Percentiles rank a stretch among this genome's conserved stretches.
phyloP scores from a whole-genome alignment of 2,329 filamentous ascomycete species.

The Diaporthe citri region DNA sequence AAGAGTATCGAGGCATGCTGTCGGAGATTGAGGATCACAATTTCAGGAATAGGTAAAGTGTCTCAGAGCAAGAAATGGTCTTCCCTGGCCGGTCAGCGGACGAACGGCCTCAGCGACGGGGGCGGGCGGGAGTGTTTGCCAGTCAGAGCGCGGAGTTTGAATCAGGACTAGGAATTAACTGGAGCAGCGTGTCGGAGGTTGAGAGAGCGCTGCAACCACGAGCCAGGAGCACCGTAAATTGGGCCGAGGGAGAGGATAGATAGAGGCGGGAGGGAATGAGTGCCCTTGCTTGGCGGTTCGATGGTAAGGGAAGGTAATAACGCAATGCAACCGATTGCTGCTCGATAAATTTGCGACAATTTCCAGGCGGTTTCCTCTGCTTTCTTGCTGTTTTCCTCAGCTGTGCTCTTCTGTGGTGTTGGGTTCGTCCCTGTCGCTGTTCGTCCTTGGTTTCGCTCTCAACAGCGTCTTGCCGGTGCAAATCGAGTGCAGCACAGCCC shows the following conservation, averaged over 20 bases:
- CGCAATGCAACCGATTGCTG: constrained; percentile 11
- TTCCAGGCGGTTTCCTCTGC: neutral
- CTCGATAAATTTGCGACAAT: constrained; percentile 22
- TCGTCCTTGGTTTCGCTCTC: neutral
- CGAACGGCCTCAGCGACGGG: constrained; percentile 2
- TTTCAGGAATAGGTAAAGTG: constrained; percentile 13
- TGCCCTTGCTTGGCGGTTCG: constrained; percentile 7
- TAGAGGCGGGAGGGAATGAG: neutral
- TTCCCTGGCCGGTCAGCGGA: constrained; percentile 3
- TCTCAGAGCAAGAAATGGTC: constrained; percentile 17
- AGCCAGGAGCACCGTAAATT: constrained; percentile 23
- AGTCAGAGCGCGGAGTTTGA: constrained; percentile 16
- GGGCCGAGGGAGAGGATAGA: constrained; percentile 12
- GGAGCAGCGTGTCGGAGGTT: constrained; percentile 31
- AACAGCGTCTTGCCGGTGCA: neutral
- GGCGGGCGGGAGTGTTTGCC: constrained; percentile 9
- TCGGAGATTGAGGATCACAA: constrained; percentile 23
- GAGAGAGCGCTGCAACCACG: constrained; percentile 28
- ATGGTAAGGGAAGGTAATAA: constrained; percentile 3
- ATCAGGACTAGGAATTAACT: constrained; percentile 29
- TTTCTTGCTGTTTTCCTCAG: neutral
- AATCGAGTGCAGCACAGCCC: neutral
- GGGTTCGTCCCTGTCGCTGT: neutral
- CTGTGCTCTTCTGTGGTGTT: neutral
- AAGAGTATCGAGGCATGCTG: constrained; percentile 43